Evolutionary conservation across 495 filamentous ascomycete species (phyloP), one percentile per base, ranked within the genome.

Genomic region (Penicillium odoratum): DNA sequence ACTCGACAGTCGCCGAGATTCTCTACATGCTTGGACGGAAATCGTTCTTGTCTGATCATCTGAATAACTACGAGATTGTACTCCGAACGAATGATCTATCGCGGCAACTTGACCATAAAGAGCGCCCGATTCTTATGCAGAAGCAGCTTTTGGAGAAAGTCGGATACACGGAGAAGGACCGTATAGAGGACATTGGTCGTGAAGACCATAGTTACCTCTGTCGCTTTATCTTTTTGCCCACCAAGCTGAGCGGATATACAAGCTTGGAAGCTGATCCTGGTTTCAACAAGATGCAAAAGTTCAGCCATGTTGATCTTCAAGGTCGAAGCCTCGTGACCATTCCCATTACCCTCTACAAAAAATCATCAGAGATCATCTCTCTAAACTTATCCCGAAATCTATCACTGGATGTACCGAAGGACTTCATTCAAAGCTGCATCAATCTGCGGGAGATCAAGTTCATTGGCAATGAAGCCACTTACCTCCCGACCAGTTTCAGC

Each of bases 141-240:
- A 98, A 97, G 71, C 84, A 87, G 30, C 79, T 99, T 28, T 80
- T 99, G 7, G 89, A 97, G 71, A 91, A 97, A 72, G 88, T 92
- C 31, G 94, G 94, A 11, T 98, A 97, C 67, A 88, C 87, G n/a
- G 82, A 88, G 30, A 85, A 84, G 25, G 95, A 99, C 67, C 84
- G 83, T 40, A 85, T 98, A 43, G 93, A 97, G 65, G 94, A 97
- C 56, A 86, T 99, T 51, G 94, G 94, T n/a, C 85, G 94, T 45
- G 94, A 99, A 69, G 94, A 99, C 71, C 95, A 97, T 71, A 93
- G 92, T 64, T 98, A 98, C 62, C 80, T 99, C 7, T 93, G 93
- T 64, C 91, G 94, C 7, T 98, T 98, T 74, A 89, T 92, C 26
- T 99, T 98, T 69, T 78, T 97, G 49, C 91, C 93, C 9, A 88